Percentiles rank a stretch among this genome's conserved stretches.
phyloP scores from a whole-genome alignment of 2,329 filamentous ascomycete species.

The Coniochaeta sp. region DNA sequence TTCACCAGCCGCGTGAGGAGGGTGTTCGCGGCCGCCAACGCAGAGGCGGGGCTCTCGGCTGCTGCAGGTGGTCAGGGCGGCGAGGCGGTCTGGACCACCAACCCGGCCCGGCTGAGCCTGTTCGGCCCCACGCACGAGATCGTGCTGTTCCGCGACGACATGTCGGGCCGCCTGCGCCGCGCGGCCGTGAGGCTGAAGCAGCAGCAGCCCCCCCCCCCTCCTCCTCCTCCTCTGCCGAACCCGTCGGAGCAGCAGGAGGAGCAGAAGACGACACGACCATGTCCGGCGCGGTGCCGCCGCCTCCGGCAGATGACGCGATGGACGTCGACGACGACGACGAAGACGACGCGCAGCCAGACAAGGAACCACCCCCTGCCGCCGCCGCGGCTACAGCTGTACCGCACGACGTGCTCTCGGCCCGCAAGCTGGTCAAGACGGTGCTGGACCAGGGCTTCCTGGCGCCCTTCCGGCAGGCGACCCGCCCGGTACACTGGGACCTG shows the following conservation, averaged over 20 bases:
- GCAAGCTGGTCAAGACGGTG: constrained; percentile 81
- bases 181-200: constrained; percentile 64
- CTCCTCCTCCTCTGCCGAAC: no score
- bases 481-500: constrained; percentile 89
- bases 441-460: constrained; percentile 85
- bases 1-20: constrained; percentile 85
- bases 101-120: constrained; percentile 72
- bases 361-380: no score
- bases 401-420: constrained; percentile 51
- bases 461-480: constrained; percentile 72
- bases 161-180: constrained; percentile 70
- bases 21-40: constrained; percentile 71
- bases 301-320: constrained; percentile 23
- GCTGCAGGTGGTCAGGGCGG: constrained; percentile 44
- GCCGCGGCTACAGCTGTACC: constrained; percentile 20
- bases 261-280: constrained; percentile 27
- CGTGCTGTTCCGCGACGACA: constrained; percentile 79
- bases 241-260: constrained; percentile 22
- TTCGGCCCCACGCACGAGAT: constrained; percentile 88
- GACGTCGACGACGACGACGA: constrained; percentile 29
- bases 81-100: constrained; percentile 80
- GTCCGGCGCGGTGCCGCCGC: constrained; percentile 18
- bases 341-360: neutral
- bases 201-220: constrained; percentile 16
- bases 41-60: constrained; percentile 47